These are phyloP conservation scores for Triticum aestivum DNA, from an alignment of 176 grass and related monocot genomes.

Conservation along the genomic window IWGSC_CS_RefSeq_v2.1 NC_057814.1:590695321-590695820, in stretches of 20 bases:
- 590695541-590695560: constrained; percentile 88
- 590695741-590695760: no score
- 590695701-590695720: no score
- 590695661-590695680: constrained; percentile 45
- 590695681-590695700: background rate
- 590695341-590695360: rapidly evolving
- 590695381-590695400: constrained; percentile 59
- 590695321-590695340: no score
- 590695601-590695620: constrained; percentile 83
- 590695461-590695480: constrained; percentile 61
- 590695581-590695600: constrained; percentile 95
- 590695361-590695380: no score
- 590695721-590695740: no score
- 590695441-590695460: constrained; percentile 69
- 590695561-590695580: constrained; percentile 98
- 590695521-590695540: constrained; percentile 64
- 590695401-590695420: constrained; percentile 63
- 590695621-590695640: constrained; percentile 99
- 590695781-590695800: no score
- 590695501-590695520: constrained; percentile 49
- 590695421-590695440: constrained; percentile 52
- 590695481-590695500: constrained; percentile 69
- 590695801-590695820: no score
- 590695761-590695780: no score
- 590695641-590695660: constrained; percentile 74